phyloP scores from a whole-genome alignment of 1,284 basidiomycete genomes.

The Melanopsichium pennsylvanicum region DNA sequence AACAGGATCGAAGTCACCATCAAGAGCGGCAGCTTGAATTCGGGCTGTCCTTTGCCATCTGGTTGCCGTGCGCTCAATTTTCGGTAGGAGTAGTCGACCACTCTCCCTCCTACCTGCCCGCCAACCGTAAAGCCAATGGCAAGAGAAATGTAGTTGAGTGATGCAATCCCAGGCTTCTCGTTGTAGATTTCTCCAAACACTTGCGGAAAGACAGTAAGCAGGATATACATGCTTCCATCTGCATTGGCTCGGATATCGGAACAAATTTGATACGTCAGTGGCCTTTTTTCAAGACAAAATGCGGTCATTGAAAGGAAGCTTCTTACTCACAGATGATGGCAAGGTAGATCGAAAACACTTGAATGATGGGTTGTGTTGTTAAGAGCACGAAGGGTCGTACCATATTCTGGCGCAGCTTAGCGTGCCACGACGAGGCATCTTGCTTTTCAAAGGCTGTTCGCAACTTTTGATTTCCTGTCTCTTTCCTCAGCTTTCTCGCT shows the following conservation, averaged over 20 bases:
- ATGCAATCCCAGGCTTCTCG: slow-evolving; percentile 70
- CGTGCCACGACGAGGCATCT: slow-evolving; percentile 52
- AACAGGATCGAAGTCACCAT: slow-evolving; percentile 72
- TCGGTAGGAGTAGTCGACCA: slow-evolving; percentile 72
- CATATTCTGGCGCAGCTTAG: slow-evolving; percentile 66
- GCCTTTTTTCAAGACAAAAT: no score
- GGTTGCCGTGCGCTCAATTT: slow-evolving; percentile 69
- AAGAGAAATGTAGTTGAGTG: slow-evolving; percentile 74
- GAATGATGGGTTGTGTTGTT: slow-evolving; percentile 69
- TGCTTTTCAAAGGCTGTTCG: slow-evolving; percentile 55
- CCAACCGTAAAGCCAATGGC: slow-evolving; percentile 56
- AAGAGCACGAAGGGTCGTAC: slow-evolving; percentile 70
- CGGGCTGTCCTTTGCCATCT: slow-evolving; percentile 71
- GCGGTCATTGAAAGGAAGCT: no score
- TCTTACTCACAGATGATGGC: slow-evolving; percentile 45
- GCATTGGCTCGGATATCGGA: no score
- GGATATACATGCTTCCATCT: slow-evolving; percentile 68
- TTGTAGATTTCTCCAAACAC: slow-evolving; percentile 71
- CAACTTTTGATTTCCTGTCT: slow-evolving; percentile 60
- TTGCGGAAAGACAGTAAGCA: slow-evolving; percentile 74
- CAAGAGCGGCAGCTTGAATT: slow-evolving; percentile 69
- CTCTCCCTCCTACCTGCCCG: slow-evolving; percentile 72
- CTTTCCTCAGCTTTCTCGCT: slow-evolving; percentile 68
- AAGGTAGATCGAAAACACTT: slow-evolving; percentile 70
- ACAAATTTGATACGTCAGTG: no score